phyloP scores from a whole-genome alignment of 1,284 basidiomycete species.

The Cystobasidium sp. region DNA sequence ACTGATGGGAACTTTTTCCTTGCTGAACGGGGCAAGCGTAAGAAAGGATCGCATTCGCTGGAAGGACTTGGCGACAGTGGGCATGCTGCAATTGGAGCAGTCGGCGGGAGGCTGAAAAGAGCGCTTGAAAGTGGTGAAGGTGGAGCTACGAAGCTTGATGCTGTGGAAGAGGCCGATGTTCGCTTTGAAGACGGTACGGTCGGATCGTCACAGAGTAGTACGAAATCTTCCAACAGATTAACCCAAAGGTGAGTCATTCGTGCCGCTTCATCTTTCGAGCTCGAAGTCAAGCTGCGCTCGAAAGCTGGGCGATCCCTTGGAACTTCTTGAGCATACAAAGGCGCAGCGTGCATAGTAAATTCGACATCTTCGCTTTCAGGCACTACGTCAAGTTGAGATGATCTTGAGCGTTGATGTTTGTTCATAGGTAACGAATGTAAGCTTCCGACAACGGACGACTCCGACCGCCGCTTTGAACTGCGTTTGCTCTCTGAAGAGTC shows the following conservation, averaged over 20 bases:
- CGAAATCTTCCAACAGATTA: neutral
- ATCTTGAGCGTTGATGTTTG: constrained; percentile 5
- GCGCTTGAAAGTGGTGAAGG: neutral
- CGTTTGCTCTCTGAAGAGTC: constrained; percentile 30
- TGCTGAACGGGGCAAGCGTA: constrained; percentile 10
- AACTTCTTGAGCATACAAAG: too few species aligned
- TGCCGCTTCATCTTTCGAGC: constrained; percentile 8
- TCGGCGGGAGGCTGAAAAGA: neutral
- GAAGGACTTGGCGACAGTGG: constrained; percentile 14
- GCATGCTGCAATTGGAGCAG: neutral
- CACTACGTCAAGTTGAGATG: constrained; percentile 8
- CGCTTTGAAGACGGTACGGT: constrained; percentile 23
- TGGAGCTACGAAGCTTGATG: constrained; percentile 8
- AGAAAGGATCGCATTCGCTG: constrained; percentile 26
- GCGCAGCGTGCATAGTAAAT: neutral
- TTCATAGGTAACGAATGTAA: constrained; percentile 5
- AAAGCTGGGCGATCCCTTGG: neutral
- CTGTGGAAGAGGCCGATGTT: neutral
- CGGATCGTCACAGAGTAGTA: constrained; percentile 8
- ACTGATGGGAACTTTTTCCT: neutral
- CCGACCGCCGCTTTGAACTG: constrained; percentile 17
- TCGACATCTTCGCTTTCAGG: constrained; percentile 6
- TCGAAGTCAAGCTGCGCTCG: neutral
- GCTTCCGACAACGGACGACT: constrained; percentile 11
- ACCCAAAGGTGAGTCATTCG: constrained; percentile 26